These are phyloP conservation scores for Candida krabiensis DNA, from an alignment of 805 yeast genomes.

Conservation along the genomic window DNA sequence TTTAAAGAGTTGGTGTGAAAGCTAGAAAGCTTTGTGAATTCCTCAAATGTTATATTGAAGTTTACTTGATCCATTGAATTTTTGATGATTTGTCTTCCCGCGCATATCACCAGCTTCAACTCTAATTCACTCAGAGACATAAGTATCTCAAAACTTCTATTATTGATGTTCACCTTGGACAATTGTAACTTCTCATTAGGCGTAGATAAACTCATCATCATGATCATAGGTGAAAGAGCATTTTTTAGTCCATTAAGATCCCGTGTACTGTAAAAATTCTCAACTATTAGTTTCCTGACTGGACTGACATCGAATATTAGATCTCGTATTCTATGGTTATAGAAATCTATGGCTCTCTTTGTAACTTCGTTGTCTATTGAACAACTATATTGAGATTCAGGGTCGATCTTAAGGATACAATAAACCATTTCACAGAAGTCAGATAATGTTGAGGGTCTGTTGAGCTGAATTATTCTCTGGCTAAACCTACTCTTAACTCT, in stretches of 20 bases:
- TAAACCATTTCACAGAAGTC: conserved; percentile 51
- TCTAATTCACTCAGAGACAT: conserved; percentile 67
- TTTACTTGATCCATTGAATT: conserved; percentile 61
- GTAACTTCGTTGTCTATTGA: conserved; percentile 11
- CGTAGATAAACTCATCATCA: conserved; percentile 4
- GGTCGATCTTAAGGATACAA: conserved; percentile 15
- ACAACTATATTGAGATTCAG: conserved; percentile 18
- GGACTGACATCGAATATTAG: conserved; percentile 30
- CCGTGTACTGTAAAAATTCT: conserved; percentile 58
- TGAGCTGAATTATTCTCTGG: conserved; percentile 67
- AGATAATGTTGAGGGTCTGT: conserved; percentile 47
- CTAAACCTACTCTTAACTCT: conserved; percentile 89
- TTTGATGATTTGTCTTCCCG: conserved; percentile 69
- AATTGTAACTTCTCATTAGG: conserved; percentile 10
- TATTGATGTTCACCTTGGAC: conserved; percentile 6
- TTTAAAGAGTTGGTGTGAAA: conserved; percentile 33
- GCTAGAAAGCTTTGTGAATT: conserved; percentile 42
- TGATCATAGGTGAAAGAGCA: conserved; percentile 42
- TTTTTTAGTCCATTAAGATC: conserved; percentile 53
- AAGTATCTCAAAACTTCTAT: conserved; percentile 20
- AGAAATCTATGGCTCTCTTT: not conserved
- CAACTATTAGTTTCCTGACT: conserved; percentile 38
- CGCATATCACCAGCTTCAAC: conserved; percentile 65
- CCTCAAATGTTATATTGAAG: conserved; percentile 75
- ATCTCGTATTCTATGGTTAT: conserved; percentile 38